Percentiles rank a stretch among this genome's conserved stretches.
Conservation (phyloP, 768 basidiomycete genomes). For the Boletus rufocinnamomeus region DNA sequence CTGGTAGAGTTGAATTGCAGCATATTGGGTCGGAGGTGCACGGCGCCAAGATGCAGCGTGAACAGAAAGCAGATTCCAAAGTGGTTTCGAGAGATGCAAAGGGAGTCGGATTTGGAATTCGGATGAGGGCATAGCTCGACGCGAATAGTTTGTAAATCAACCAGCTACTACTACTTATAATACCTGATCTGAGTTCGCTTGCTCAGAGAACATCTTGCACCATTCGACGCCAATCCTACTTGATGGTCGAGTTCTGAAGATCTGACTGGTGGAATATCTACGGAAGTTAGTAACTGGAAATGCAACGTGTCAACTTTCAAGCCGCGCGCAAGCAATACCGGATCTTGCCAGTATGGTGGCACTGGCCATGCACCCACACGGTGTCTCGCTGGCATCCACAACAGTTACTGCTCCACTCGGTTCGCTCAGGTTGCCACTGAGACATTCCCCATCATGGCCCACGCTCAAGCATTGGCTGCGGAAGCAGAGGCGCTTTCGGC, state of each 20-base stretch:
- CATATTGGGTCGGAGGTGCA: too few relatives aligned
- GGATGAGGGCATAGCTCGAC: too few relatives aligned
- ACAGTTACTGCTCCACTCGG: not conserved
- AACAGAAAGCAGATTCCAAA: too few relatives aligned
- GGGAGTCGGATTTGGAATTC: too few relatives aligned
- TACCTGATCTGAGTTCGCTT: not conserved
- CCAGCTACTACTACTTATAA: too few relatives aligned
- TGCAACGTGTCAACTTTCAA: too few relatives aligned
- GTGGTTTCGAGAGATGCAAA: too few relatives aligned
- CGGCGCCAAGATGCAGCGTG: too few relatives aligned
- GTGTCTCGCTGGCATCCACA: not conserved
- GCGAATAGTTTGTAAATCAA: too few relatives aligned
- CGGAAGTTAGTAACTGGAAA: not conserved
- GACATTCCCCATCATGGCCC: not conserved
- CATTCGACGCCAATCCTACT: not conserved
- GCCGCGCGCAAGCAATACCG: not conserved
- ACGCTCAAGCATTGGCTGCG: not conserved
- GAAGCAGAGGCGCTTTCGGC: not conserved
- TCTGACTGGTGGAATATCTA: not conserved
- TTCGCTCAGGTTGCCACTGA: not conserved
- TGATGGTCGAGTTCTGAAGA: not conserved
- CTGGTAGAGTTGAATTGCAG: too few relatives aligned
- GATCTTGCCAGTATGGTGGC: too few relatives aligned
- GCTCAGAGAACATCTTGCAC: not conserved
- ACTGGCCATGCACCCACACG: not conserved